phyloP scores from a whole-genome alignment of 139 green algal species.

The Gonium pectorale region DNA sequence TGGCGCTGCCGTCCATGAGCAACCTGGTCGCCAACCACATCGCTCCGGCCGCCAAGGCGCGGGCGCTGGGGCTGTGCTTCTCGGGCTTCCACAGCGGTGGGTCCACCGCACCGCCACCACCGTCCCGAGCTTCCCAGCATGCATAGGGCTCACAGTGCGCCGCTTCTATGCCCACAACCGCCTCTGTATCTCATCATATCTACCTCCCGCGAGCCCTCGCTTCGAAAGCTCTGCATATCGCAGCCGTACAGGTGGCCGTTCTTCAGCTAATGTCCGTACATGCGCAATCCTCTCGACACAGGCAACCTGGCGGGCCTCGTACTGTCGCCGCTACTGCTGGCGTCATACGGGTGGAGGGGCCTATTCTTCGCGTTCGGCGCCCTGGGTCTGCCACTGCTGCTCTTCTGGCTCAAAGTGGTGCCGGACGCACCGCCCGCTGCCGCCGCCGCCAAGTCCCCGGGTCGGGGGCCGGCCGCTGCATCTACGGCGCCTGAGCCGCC shows the following conservation, averaged over 20 bases:
- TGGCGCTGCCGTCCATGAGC: conserved; percentile 95
- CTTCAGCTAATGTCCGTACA: too few species aligned
- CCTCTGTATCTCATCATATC: too few species aligned
- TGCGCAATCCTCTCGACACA: conserved; percentile 35
- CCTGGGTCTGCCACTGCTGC: conserved; percentile 78
- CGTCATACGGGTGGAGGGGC: conserved; percentile 77
- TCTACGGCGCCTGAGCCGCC: neutral
- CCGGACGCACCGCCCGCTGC: conserved; percentile 46
- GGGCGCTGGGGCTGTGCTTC: conserved; percentile 81
- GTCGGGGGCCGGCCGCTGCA: neutral
- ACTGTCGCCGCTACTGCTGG: conserved; percentile 83
- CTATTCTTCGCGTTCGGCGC: conserved; percentile 88
- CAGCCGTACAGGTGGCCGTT: too few species aligned
- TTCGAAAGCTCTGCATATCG: too few species aligned
- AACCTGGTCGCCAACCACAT: conserved; percentile 86
- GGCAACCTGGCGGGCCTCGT: conserved; percentile 88
- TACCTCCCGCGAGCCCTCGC: neutral
- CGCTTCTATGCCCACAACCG: too few species aligned
- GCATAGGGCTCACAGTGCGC: too few species aligned
- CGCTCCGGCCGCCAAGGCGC: conserved; percentile 58
- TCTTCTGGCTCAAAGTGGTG: conserved; percentile 76
- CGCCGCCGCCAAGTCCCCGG: too few species aligned
- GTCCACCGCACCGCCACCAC: neutral
- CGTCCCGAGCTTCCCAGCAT: too few species aligned
- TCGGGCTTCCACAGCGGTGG: conserved; percentile 86